Conservation (phyloP, 2,329 filamentous ascomycete genomes). For the Capronia coronata region DNA sequence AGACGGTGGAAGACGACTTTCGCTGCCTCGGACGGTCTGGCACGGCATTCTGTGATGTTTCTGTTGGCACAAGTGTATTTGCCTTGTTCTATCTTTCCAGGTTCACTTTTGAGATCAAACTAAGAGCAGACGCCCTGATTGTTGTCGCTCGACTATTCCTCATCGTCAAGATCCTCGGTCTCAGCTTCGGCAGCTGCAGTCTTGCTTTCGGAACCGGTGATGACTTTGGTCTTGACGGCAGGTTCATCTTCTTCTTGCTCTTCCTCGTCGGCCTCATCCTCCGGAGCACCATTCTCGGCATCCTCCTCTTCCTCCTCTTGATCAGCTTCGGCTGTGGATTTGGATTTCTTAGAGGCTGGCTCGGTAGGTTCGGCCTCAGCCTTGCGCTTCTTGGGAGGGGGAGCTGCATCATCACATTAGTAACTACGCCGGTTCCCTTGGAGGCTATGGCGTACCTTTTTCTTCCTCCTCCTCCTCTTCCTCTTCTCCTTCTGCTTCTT, state of each 20-base stretch:
- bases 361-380: slow-evolving; percentile 23
- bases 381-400: slow-evolving; percentile 27
- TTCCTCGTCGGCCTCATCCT: slow-evolving; percentile 19
- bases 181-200: slow-evolving; percentile 17
- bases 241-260: slow-evolving; percentile 27
- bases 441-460: slow-evolving; percentile 16
- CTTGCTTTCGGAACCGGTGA: slow-evolving; percentile 20
- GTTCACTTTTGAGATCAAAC: slow-evolving; percentile 5
- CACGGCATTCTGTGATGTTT: too few species aligned
- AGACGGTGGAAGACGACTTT: too few species aligned
- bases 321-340: slow-evolving; percentile 15
- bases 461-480: slow-evolving; percentile 20
- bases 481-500: slow-evolving; percentile 21
- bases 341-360: slow-evolving; percentile 24
- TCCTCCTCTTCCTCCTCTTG: slow-evolving; percentile 23
- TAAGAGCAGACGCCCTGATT: slow-evolving; percentile 3
- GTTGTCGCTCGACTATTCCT: slow-evolving; percentile 8
- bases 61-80: neutral
- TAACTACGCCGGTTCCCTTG: neutral
- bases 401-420: slow-evolving; percentile 2
- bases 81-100: slow-evolving; percentile 13
- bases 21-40: too few species aligned
- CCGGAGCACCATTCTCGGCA: slow-evolving; percentile 10
- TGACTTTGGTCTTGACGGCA: slow-evolving; percentile 26
- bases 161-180: slow-evolving; percentile 22